Base-by-base conservation (phyloP, 306 rosid species). In the Rubus idaeus region DNA sequence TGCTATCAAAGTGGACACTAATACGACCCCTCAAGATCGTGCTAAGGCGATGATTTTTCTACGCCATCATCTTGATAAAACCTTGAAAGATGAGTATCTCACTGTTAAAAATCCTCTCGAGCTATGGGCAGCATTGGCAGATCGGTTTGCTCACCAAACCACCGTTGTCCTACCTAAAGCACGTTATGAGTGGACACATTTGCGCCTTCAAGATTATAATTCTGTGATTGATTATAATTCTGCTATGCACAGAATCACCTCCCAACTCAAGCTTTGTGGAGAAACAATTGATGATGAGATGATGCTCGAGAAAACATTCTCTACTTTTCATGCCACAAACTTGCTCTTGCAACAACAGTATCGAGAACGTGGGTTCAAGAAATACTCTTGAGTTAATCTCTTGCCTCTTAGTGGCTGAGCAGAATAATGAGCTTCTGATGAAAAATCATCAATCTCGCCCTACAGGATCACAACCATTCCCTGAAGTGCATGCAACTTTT, bases 351-450 rank as follows among this genome's bases (percentile, higher is more conserved):
- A 49, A 0, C 16, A 61, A 3, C 35, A 70, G 9, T 78, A 78
- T 47, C 7, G 4, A 20, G 65, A 60, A 53, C 6, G 9, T 3
- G 37, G 13, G 0, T 78, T 78, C 16, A 9, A 9, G 0, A n/a
- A 70, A 8, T 78, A 70, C 6, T 8, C 12, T n/a, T 13, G 0
- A 61, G 1, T 12, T 78, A 0, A 78, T 61, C 3, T 70, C 65
- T 3, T 47, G 5, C 14, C 8, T 57, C 0, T 20, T 58, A 10
- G 3, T 70, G 12, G 42, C 26, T 45, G 8, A 69, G 16, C 6
- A 77, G 1, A 77, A 61, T 18, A 78, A 37, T 71, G 55, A 78
- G 10, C 14, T 61, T 6, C 20, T 60, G 4, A 37, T 61, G 30
- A 61, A 4, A 17, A 78, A 20, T 17, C 53, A 70, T 5, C 5